Base-by-base conservation (phyloP, 192 early-diverging fungal genomes). In the Coemansia sp. region DNA sequence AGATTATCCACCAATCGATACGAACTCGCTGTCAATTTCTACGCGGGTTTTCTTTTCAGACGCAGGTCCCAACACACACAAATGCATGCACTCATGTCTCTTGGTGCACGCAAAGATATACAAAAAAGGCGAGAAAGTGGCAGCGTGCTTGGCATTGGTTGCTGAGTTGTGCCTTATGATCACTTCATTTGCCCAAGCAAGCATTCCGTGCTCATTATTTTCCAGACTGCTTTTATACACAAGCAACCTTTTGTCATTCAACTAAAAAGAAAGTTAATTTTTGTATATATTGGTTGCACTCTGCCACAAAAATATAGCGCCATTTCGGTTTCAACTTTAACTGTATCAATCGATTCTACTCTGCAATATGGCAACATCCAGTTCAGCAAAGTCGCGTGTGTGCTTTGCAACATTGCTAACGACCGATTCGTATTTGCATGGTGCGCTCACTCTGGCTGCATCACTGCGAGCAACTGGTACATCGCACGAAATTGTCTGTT, bases 401-500 rank as follows among this genome's bases (percentile, higher is more conserved):
- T 79, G 76, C 65, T 79, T 73, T 69, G 76, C 76, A 8, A 98
- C 95, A 13, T 85, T 98, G 45, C 83, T 98, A 18, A 92, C 93
- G 14, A 87, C 86, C 22, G 93, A 95, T 64, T 82, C 80, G 19
- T 96, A 98, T 66, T 81, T 93, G 48, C 84, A 88, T 38, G 94
- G 94, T 18, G 93, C 93, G 0, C 71, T 93, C n/a, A 84, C 89
- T 7, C 83, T 96, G 39, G 90, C 85, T 14, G 84, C 87, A 54
- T 89, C 89, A 8, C 83, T 98, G 12, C 78, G 89, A 18, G 74
- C 72, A 18, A 68, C 82, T 4, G 82, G 83, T 4, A 87, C 92
- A 18, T 62, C 54, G 12, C 81, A 86, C 27, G 70, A 81, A 12
- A 74, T 94, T 26, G 83, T 92, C n/a, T 83, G 86, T 54, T 83